Conservation (phyloP, 2,329 filamentous ascomycete genomes). For the Colletotrichum paranaense region DNA sequence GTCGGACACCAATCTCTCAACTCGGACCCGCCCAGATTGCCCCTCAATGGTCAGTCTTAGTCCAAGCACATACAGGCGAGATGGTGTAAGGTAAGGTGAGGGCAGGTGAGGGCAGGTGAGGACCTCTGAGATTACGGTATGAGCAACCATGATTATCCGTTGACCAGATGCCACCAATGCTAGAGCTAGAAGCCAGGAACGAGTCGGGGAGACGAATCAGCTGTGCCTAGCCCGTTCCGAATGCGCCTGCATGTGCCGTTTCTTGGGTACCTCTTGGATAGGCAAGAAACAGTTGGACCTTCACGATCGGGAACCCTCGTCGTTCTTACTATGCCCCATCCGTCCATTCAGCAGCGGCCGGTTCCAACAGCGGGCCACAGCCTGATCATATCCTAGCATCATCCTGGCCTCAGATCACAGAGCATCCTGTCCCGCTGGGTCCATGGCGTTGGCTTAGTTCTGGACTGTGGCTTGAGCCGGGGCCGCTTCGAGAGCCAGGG, state of each 20-base stretch:
- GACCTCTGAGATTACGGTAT: neutral
- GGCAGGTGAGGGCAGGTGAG: too few species aligned
- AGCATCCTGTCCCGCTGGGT: constrained; percentile 18
- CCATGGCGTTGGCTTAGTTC: constrained; percentile 30
- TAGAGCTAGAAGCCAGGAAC: neutral
- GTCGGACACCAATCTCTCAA: neutral
- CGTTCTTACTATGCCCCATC: constrained; percentile 22
- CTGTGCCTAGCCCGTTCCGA: neutral
- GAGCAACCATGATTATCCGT: neutral
- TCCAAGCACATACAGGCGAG: neutral
- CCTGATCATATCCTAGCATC: constrained; percentile 30
- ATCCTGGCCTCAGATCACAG: constrained; percentile 36
- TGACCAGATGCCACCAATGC: neutral
- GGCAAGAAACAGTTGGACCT: neutral
- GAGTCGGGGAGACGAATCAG: neutral
- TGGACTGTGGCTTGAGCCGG: constrained; percentile 27
- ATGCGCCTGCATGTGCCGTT: neutral
- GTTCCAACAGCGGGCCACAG: constrained; percentile 25
- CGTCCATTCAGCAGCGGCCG: constrained; percentile 29
- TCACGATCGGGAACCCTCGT: constrained; percentile 19
- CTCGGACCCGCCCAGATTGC: neutral
- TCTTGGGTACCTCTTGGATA: neutral
- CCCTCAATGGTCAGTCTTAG: neutral
- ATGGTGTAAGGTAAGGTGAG: too few species aligned
- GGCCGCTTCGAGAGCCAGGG: constrained; percentile 20